These are phyloP conservation scores for Metahyphopichia silvanorum DNA, from an alignment of 805 yeast genomes.

Conservation along the genomic window DNA sequence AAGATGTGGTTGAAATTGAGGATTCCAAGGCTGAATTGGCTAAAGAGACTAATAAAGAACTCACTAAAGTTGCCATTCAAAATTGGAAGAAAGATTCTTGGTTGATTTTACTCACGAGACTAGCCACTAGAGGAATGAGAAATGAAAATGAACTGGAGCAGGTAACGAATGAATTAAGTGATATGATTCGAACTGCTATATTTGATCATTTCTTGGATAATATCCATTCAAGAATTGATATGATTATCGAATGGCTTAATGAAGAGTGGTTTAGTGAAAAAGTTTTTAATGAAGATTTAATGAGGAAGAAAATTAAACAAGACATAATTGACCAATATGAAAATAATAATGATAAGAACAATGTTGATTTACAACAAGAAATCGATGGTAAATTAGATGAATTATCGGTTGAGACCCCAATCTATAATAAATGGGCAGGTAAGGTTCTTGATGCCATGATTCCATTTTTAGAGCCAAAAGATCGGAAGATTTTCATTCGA, in stretches of 20 bases:
- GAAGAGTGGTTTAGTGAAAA: constrained; percentile 86
- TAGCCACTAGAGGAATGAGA: constrained; percentile 78
- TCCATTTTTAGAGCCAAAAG: constrained; percentile 80
- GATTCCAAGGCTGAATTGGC: constrained; percentile 13
- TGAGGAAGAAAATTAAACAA: constrained; percentile 17
- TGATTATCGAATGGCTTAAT: constrained; percentile 86
- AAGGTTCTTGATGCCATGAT: constrained; percentile 73
- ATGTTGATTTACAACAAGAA: constrained; percentile 3
- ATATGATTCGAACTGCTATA: constrained; percentile 64
- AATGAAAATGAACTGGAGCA: constrained; percentile 15
- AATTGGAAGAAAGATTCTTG: constrained; percentile 66
- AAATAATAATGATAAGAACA: constrained; percentile 2
- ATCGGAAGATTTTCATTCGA: constrained; percentile 77
- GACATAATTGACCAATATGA: constrained; percentile 16
- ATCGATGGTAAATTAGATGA: constrained; percentile 11
- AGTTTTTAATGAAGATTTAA: constrained; percentile 33
- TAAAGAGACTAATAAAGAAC: constrained; percentile 39
- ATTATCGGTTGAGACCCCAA: constrained; percentile 35
- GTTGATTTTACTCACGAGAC: constrained; percentile 69
- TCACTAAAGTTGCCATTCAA: constrained; percentile 55
- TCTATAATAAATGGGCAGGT: constrained; percentile 67
- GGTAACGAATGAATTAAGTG: constrained; percentile 42
- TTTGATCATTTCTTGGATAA: constrained; percentile 71
- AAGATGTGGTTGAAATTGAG: constrained; percentile 11
- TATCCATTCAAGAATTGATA: constrained; percentile 67